phyloP scores from a whole-genome alignment of 192 early-diverging fungal species.

The Coemansia sp. region DNA sequence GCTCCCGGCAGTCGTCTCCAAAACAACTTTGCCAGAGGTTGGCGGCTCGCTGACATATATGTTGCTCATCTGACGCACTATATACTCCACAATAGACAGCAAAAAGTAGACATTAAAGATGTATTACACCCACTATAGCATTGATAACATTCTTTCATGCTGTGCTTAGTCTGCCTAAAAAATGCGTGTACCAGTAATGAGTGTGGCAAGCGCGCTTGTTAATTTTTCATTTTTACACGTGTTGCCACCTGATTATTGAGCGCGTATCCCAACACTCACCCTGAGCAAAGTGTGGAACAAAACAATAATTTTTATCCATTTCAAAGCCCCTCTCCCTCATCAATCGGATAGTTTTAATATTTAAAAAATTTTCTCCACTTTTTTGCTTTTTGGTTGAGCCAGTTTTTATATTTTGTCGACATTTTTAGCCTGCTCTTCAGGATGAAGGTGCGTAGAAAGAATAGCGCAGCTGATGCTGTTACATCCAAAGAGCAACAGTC shows the following conservation, averaged over 20 bases:
- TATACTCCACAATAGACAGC: not conserved
- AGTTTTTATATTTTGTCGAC: not conserved
- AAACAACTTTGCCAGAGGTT: conserved; percentile 70
- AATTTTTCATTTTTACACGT: conserved; percentile 2
- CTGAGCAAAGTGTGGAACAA: not conserved
- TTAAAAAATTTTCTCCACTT: not conserved
- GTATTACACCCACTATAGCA: too few species aligned
- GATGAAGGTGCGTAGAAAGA: not conserved
- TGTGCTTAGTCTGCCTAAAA: not conserved
- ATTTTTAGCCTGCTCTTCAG: not conserved
- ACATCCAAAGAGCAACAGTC: not conserved
- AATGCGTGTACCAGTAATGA: not conserved
- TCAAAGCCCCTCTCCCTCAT: not conserved
- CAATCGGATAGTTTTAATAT: not conserved
- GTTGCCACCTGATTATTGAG: not conserved
- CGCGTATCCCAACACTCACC: not conserved
- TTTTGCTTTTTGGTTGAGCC: not conserved
- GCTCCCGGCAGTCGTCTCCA: conserved; percentile 84
- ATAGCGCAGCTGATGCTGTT: not conserved
- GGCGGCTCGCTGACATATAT: conserved; percentile 53
- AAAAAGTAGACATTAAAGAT: not conserved
- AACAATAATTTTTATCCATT: not conserved
- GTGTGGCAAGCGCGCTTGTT: not conserved
- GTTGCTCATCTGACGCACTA: conserved; percentile 28
- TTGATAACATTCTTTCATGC: not conserved